phyloP scores from a whole-genome alignment of 1,284 basidiomycete genomes.

The Rhodotorula glutinis region DNA sequence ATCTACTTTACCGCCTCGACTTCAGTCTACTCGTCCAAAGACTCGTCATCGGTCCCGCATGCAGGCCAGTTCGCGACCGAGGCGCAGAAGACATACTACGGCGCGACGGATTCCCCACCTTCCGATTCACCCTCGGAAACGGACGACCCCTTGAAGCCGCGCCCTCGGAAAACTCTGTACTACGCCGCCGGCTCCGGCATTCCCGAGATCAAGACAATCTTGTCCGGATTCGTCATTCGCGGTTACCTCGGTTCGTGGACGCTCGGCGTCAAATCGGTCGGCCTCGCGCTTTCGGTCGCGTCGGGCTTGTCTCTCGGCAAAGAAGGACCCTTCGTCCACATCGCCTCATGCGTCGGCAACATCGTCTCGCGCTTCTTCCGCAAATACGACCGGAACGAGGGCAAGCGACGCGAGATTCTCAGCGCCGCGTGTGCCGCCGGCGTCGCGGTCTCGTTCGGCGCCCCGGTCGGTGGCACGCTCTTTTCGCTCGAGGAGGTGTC shows the following conservation, averaged over 20 bases:
- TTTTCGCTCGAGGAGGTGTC: slow-evolving; percentile 61
- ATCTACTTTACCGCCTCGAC: slow-evolving; percentile 82
- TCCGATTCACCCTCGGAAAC: no score
- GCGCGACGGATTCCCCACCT: neutral
- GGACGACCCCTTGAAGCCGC: neutral
- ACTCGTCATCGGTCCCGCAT: slow-evolving; percentile 51
- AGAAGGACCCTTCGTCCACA: slow-evolving; percentile 95
- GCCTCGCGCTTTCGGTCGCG: slow-evolving; percentile 83
- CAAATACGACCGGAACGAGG: slow-evolving; percentile 60
- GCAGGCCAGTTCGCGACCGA: neutral
- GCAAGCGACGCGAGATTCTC: slow-evolving; percentile 84
- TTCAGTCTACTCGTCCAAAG: slow-evolving; percentile 80
- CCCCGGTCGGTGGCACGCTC: slow-evolving; percentile 57
- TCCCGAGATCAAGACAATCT: slow-evolving; percentile 93
- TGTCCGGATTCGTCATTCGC: slow-evolving; percentile 73
- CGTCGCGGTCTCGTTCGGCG: slow-evolving; percentile 48
- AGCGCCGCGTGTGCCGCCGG: slow-evolving; percentile 76
- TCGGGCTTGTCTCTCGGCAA: slow-evolving; percentile 84
- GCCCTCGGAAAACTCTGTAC: slow-evolving; percentile 19
- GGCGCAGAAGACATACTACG: neutral
- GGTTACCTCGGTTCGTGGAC: slow-evolving; percentile 91
- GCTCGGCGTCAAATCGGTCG: slow-evolving; percentile 77
- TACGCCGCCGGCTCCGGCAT: slow-evolving; percentile 88
- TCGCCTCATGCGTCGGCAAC: slow-evolving; percentile 90
- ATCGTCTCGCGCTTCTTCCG: slow-evolving; percentile 80